phyloP scores from a whole-genome alignment of 768 basidiomycete genomes.

The Rhizopogon vesiculosus region DNA sequence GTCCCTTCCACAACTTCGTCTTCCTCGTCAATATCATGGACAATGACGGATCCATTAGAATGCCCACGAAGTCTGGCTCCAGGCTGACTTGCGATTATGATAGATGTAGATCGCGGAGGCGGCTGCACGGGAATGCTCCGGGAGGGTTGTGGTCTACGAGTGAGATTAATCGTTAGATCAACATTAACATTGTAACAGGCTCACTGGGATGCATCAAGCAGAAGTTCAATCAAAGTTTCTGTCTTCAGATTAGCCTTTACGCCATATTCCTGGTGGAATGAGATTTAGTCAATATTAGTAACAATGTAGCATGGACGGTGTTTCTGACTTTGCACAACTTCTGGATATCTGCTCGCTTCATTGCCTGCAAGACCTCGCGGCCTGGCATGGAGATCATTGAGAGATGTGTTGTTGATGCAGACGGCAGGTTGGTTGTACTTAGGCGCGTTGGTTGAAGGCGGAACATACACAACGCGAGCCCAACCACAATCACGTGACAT shows the following conservation, averaged over 20 bases:
- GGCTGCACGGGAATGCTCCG: slow-evolving; percentile 15
- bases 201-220: slow-evolving; percentile 48
- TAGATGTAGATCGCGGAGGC: slow-evolving; percentile 26
- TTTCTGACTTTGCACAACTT: slow-evolving; percentile 51
- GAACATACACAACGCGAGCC: slow-evolving; percentile 50
- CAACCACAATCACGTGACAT: slow-evolving; percentile 31
- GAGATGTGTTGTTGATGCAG: slow-evolving; percentile 3
- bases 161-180: slow-evolving; percentile 30
- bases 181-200: slow-evolving; percentile 31
- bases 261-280: slow-evolving; percentile 58
- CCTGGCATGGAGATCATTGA: slow-evolving; percentile 38
- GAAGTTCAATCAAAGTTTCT: slow-evolving; percentile 70
- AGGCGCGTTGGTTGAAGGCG: slow-evolving; percentile 35
- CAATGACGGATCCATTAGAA: slow-evolving; percentile 31
- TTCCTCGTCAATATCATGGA: slow-evolving; percentile 43
- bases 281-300: slow-evolving; percentile 6
- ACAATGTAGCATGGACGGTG: slow-evolving; percentile 6
- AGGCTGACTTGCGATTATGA: slow-evolving; percentile 26
- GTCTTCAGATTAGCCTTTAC: slow-evolving; percentile 82
- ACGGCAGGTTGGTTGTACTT: slow-evolving; percentile 1
- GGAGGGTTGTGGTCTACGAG: slow-evolving; percentile 20
- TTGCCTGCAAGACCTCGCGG: slow-evolving; percentile 44
- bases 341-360: slow-evolving; percentile 56
- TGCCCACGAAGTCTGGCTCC: slow-evolving; percentile 22
- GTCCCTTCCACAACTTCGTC: slow-evolving; percentile 22